Evolutionary conservation across 202 grass and related monocot species (phyloP).

Genomic region (Alloteropsis angusta): DNA sequence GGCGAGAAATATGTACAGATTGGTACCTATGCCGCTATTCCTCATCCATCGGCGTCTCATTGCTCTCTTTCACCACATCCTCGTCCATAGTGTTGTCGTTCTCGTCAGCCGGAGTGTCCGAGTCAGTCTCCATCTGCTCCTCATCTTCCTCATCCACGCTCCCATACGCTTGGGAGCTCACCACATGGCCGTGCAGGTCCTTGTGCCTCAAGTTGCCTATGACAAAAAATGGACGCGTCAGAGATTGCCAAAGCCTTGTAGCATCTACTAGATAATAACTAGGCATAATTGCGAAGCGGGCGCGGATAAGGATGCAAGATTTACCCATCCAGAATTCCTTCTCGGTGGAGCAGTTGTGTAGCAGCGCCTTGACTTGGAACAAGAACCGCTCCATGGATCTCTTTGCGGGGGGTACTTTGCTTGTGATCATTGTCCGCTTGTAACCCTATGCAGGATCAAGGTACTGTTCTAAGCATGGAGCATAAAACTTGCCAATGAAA

Average conservation of each 20-base stretch:
- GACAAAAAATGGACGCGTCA: neutral
- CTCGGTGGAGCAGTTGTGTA: conserved; percentile 51
- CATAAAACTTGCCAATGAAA: neutral
- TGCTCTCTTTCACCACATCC: conserved; percentile 4
- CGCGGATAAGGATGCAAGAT: neutral
- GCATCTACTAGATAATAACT: too few species aligned
- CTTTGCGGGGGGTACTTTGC: conserved; percentile 78
- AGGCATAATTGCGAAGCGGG: neutral
- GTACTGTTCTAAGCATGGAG: neutral
- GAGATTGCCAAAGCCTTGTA: neutral
- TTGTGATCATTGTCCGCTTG: conserved; percentile 81
- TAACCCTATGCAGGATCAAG: conserved; percentile 31
- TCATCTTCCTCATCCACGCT: conserved; percentile 33
- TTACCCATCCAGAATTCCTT: conserved; percentile 52
- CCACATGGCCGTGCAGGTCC: conserved; percentile 59
- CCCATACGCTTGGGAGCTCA: conserved; percentile 74
- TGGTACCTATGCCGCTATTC: conserved; percentile 13
- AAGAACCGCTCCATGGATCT: conserved; percentile 71
- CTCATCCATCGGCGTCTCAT: conserved; percentile 21
- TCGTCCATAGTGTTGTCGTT: conserved; percentile 27
- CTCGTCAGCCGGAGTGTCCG: conserved; percentile 13
- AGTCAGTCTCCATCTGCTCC: conserved; percentile 26
- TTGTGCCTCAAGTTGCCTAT: conserved; percentile 76
- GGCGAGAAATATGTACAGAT: neutral
- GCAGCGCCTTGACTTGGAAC: conserved; percentile 77